Evolutionary conservation across 2,329 filamentous ascomycete genomes (phyloP).

Genomic region (Fusarium chlamydosporum): DNA sequence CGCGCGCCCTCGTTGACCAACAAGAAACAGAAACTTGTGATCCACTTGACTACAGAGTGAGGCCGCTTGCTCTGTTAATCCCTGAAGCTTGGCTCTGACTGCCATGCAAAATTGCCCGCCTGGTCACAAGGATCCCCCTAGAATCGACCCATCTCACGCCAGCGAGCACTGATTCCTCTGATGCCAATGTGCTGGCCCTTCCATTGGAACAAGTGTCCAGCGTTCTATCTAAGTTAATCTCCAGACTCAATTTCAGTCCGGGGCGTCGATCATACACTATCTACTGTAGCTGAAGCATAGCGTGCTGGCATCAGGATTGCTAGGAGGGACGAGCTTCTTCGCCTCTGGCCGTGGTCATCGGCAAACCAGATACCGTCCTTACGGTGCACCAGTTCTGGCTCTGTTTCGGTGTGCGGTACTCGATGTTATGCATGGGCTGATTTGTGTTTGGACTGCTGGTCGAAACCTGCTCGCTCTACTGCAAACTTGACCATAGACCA

Average conservation of each 20-base stretch:
- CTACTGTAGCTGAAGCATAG: conserved; percentile 49
- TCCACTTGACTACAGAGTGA: conserved; percentile 43
- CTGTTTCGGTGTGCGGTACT: conserved; percentile 30
- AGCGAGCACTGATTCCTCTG: conserved; percentile 47
- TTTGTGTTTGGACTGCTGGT: conserved; percentile 37
- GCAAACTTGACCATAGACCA: conserved; percentile 40
- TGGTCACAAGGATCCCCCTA: conserved; percentile 36
- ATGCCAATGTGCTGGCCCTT: conserved; percentile 46
- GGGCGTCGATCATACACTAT: conserved; percentile 51
- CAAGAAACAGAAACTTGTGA: conserved; percentile 34
- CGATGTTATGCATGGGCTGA: conserved; percentile 51
- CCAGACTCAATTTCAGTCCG: conserved; percentile 40
- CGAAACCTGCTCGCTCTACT: conserved; percentile 42
- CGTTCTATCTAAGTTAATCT: conserved; percentile 30
- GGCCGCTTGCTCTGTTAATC: conserved; percentile 31
- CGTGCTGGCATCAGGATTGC: conserved; percentile 32
- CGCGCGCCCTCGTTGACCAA: conserved; percentile 28
- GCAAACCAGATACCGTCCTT: neutral
- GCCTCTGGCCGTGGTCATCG: conserved; percentile 7
- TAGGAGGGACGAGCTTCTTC: conserved; percentile 31
- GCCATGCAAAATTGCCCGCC: conserved; percentile 15
- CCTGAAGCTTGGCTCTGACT: conserved; percentile 29
- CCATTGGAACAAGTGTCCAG: conserved; percentile 16
- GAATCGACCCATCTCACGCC: conserved; percentile 41
- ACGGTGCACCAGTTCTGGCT: neutral